These are phyloP conservation scores for Rhododendron henanense DNA, from an alignment of 148 eudicot species.

Conservation along the genomic window DNA sequence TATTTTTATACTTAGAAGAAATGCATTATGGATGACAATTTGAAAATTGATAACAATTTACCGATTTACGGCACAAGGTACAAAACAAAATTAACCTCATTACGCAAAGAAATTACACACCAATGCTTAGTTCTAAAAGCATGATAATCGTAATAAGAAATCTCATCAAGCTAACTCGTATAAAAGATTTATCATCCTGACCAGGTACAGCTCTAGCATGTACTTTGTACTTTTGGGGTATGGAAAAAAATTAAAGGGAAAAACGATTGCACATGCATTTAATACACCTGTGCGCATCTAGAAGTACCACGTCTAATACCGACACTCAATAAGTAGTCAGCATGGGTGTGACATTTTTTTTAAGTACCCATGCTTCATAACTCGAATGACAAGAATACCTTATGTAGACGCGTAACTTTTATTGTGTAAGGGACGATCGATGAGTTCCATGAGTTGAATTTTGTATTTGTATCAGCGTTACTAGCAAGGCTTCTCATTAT, in stretches of 20 bases:
- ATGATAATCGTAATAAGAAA: not conserved
- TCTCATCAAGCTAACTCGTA: not conserved
- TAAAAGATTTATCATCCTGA: not conserved
- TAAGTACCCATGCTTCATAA: not conserved
- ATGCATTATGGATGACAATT: not conserved
- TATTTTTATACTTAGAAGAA: not conserved
- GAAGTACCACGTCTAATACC: not conserved
- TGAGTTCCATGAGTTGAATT: not conserved
- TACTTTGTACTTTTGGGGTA: not conserved
- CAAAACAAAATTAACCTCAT: not conserved
- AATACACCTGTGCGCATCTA: not conserved
- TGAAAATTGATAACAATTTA: not conserved
- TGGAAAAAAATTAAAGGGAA: not conserved
- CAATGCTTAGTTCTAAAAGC: not conserved
- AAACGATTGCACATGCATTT: not conserved
- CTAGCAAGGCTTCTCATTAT: slow-evolving; percentile 6
- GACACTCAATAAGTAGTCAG: not conserved
- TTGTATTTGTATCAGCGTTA: not conserved
- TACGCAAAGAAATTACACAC: not conserved
- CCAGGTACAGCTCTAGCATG: not conserved
- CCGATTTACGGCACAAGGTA: not conserved
- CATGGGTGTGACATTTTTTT: not conserved
- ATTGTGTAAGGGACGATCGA: not conserved
- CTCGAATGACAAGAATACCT: not conserved
- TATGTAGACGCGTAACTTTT: not conserved